Percentiles rank a stretch among this genome's conserved stretches.
Conservation (phyloP, 805 yeast species). For the Suhomyces sp. region DNA sequence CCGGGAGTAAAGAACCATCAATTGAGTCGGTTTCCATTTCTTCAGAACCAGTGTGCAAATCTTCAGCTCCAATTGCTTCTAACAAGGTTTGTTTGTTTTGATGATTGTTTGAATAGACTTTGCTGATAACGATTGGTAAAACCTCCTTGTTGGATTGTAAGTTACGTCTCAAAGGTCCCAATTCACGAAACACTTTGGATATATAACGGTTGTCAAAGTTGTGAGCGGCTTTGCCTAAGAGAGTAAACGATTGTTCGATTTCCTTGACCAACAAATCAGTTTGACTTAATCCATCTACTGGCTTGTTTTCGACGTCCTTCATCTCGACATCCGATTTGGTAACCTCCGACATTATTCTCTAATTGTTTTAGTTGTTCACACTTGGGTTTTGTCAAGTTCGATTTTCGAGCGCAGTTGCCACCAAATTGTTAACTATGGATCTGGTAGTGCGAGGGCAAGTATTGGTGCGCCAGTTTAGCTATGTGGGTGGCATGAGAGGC, state of each 20-base stretch:
- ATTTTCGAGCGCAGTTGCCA: slow-evolving; percentile 5
- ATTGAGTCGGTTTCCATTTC: slow-evolving; percentile 4
- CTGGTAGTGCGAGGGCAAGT: slow-evolving; percentile 1
- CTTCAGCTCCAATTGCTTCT: slow-evolving; percentile 28
- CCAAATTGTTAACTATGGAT: background rate
- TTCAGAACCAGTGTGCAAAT: slow-evolving; percentile 1
- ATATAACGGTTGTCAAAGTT: slow-evolving; percentile 85
- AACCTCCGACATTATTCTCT: slow-evolving; percentile 1
- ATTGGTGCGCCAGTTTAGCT: background rate
- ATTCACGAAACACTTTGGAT: slow-evolving; percentile 78
- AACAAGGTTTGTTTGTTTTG: slow-evolving; percentile 41
- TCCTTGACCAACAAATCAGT: slow-evolving; percentile 26
- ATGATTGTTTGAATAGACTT: slow-evolving; percentile 52
- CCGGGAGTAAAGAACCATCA: slow-evolving; percentile 53
- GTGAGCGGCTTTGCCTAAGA: slow-evolving; percentile 59
- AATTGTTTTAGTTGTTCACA: background rate
- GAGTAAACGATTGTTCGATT: slow-evolving; percentile 43
- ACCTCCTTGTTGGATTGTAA: slow-evolving; percentile 41
- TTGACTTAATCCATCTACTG: slow-evolving; percentile 5
- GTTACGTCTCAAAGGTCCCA: slow-evolving; percentile 69
- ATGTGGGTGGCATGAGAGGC: background rate
- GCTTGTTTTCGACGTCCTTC: slow-evolving; percentile 15
- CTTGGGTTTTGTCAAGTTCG: slow-evolving; percentile 1
- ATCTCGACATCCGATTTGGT: slow-evolving; percentile 17
- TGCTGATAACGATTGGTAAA: slow-evolving; percentile 52